These are phyloP conservation scores for Parachlorella kessleri DNA, from an alignment of 139 green algal species.

Conservation along the genomic window DNA sequence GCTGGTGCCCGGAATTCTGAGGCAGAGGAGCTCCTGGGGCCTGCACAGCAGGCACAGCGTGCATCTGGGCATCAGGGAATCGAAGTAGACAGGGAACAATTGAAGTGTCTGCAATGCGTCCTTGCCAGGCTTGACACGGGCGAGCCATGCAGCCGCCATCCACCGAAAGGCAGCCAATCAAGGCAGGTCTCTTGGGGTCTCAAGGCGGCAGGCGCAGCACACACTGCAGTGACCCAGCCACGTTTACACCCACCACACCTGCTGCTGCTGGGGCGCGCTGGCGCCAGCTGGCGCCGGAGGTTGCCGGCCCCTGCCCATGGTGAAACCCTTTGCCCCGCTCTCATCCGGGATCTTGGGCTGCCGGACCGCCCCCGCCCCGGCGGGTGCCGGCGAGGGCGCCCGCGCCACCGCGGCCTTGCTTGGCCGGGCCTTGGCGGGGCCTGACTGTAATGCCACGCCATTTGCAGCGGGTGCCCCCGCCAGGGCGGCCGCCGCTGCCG, in stretches of 20 bases:
- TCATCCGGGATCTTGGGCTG: conserved; percentile 30
- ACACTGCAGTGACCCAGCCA: too few species aligned
- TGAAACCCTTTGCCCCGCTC: conserved; percentile 28
- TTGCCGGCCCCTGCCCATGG: conserved; percentile 23
- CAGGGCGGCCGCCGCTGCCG: conserved; percentile 8
- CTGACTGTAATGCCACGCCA: not conserved
- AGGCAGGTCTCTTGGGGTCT: not conserved
- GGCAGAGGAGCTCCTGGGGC: conserved; percentile 8
- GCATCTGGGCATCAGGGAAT: not conserved
- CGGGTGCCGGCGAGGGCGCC: not conserved
- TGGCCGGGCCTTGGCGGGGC: not conserved
- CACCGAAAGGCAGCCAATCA: not conserved
- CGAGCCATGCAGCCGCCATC: not conserved
- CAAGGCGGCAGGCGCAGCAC: not conserved
- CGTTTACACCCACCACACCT: too few species aligned
- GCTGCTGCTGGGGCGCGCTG: not conserved
- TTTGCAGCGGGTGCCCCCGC: not conserved
- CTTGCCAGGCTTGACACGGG: not conserved
- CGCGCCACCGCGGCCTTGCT: not conserved
- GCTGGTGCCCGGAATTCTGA: not conserved
- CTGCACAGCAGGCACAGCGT: not conserved
- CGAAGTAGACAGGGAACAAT: not conserved
- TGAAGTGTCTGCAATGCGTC: too few species aligned
- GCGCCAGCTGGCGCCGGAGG: not conserved
- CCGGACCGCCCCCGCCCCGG: not conserved